Evolutionary conservation across 345 rosid species (phyloP).

Genomic region (Pugionium dolabratum): DNA sequence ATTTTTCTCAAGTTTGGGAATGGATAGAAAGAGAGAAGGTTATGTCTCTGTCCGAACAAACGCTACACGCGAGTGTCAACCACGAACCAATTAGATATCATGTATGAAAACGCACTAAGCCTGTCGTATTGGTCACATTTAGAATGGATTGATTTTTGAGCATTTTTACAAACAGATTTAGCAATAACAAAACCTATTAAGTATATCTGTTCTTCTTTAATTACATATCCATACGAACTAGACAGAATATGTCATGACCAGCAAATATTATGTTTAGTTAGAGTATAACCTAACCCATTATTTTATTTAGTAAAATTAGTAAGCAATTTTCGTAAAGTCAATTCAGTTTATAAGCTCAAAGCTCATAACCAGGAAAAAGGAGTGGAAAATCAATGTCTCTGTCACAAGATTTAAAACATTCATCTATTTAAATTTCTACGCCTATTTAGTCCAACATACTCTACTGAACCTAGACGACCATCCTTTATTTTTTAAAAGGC

Average conservation of each 20-base stretch:
- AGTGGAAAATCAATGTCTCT: constrained; percentile 32
- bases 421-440: constrained; percentile 13
- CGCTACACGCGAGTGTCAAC: background rate
- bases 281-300: too few species aligned
- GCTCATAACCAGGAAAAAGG: constrained; percentile 39
- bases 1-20: constrained; percentile 33
- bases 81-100: background rate
- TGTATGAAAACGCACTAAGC: background rate
- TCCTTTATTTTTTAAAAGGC: constrained; percentile 21
- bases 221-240: too few species aligned
- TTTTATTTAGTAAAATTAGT: background rate
- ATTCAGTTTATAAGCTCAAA: constrained; percentile 39
- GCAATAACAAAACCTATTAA: too few species aligned
- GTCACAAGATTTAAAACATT: constrained; percentile 24
- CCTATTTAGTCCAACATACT: constrained; percentile 40
- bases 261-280: too few species aligned
- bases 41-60: constrained; percentile 25
- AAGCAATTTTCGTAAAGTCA: background rate
- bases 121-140: constrained; percentile 10
- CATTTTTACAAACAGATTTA: too few species aligned
- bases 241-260: too few species aligned
- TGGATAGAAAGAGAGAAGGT: constrained; percentile 40
- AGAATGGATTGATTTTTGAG: constrained; percentile 16
- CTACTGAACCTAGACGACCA: constrained; percentile 38
- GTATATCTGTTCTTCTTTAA: too few species aligned